Conservation (phyloP, 805 yeast genomes). For the Nakazawaea sp. region DNA sequence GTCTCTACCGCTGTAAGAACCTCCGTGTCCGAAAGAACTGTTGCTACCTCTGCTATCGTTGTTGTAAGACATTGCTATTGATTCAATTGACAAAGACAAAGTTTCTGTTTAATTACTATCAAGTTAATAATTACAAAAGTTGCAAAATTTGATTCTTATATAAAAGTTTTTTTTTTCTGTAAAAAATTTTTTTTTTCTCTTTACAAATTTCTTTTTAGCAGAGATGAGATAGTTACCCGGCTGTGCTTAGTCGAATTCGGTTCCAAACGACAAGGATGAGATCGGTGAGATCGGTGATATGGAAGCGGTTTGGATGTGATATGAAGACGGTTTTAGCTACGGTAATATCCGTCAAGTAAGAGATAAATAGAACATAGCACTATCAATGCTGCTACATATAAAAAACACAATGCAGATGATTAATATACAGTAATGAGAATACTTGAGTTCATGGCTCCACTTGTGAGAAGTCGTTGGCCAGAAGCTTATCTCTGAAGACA, state of each 20-base stretch:
- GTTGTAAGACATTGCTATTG: slow-evolving; percentile 31
- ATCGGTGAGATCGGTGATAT: no score
- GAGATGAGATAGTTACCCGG: slow-evolving; percentile 11
- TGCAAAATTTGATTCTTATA: slow-evolving; percentile 4
- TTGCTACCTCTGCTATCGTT: slow-evolving; percentile 27
- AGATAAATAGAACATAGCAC: no score
- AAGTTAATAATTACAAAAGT: neutral
- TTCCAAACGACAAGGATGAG: no score
- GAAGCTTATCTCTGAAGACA: slow-evolving; percentile 63
- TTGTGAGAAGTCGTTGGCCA: slow-evolving; percentile 43
- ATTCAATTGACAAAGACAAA: neutral
- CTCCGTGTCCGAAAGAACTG: slow-evolving; percentile 15
- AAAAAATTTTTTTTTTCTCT: slow-evolving; percentile 1
- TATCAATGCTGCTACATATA: no score
- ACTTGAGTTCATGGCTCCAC: slow-evolving; percentile 36
- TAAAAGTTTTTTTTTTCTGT: slow-evolving; percentile 4
- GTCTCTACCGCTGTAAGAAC: slow-evolving; percentile 16
- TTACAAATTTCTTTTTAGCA: neutral
- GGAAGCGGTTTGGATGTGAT: no score
- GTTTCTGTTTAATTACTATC: neutral
- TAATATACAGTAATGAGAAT: no score
- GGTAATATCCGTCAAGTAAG: no score
- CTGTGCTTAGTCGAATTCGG: no score
- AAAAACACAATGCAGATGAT: no score
- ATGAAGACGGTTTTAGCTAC: no score